Evolutionary conservation across 2,329 filamentous ascomycete species (phyloP).

Genomic region (Penicillium sumatraense): DNA sequence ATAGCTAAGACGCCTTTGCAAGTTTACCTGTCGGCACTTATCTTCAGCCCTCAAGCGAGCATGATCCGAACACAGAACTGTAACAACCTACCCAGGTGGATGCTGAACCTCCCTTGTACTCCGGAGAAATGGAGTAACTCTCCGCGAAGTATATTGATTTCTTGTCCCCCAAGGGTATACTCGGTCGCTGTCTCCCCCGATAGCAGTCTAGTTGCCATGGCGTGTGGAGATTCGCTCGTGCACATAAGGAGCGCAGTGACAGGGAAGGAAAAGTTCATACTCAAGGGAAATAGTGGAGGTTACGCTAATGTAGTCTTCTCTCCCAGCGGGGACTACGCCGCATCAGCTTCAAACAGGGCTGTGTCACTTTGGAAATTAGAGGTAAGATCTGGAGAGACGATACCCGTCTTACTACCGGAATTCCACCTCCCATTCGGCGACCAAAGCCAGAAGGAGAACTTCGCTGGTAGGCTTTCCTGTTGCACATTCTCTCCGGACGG

Average conservation of each 20-base stretch:
- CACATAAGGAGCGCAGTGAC: not conserved
- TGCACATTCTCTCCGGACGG: not conserved
- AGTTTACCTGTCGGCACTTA: not conserved
- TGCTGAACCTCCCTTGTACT: not conserved
- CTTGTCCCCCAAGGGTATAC: not conserved
- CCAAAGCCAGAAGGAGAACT: too few species aligned
- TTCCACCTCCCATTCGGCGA: too few species aligned
- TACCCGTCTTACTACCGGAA: too few species aligned
- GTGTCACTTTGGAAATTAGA: not conserved
- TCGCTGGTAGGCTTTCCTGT: too few species aligned
- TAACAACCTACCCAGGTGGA: not conserved
- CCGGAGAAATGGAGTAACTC: not conserved
- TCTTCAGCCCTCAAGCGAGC: not conserved
- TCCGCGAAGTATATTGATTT: not conserved
- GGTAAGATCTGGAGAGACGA: not conserved
- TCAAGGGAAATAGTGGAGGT: not conserved
- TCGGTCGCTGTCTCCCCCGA: not conserved
- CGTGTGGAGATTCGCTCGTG: not conserved
- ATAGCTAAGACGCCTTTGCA: not conserved
- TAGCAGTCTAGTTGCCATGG: not conserved
- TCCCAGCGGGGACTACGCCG: not conserved
- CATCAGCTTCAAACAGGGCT: not conserved
- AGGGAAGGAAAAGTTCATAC: not conserved
- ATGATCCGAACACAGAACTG: not conserved
- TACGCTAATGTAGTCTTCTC: not conserved